phyloP scores from a whole-genome alignment of 495 filamentous ascomycete species.

The Neurospora sp. region DNA sequence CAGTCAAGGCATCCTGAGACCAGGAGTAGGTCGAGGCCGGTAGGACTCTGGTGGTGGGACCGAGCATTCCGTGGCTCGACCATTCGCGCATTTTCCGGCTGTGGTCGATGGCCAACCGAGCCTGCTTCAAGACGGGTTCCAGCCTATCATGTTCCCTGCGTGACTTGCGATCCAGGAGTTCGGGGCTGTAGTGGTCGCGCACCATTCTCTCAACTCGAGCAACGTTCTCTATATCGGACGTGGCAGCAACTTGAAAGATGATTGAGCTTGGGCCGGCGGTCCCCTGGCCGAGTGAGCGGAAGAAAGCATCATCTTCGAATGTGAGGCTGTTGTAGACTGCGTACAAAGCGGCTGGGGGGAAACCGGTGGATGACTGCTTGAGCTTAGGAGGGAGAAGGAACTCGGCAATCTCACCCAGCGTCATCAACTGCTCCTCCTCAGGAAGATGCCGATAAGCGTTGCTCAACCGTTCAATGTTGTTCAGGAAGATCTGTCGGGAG shows the following conservation, averaged over 20 bases:
- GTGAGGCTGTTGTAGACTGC: conserved; percentile 56
- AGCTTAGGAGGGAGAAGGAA: conserved; percentile 34
- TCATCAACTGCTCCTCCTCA: conserved; percentile 43
- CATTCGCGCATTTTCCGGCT: conserved; percentile 55
- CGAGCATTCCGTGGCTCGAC: conserved; percentile 44
- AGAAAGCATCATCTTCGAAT: conserved; percentile 44
- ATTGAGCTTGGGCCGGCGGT: conserved; percentile 26
- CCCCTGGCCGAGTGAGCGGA: conserved; percentile 24
- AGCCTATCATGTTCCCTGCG: not conserved
- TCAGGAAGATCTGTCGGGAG: conserved; percentile 41
- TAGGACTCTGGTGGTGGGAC: conserved; percentile 22
- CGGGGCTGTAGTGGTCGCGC: conserved; percentile 20
- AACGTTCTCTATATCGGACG: conserved; percentile 17
- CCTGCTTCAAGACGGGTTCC: conserved; percentile 45
- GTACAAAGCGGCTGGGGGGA: conserved; percentile 47
- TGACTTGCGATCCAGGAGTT: not conserved
- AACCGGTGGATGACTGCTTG: conserved; percentile 34
- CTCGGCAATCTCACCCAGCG: conserved; percentile 54
- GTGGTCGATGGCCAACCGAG: conserved; percentile 51
- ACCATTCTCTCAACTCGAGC: conserved; percentile 19
- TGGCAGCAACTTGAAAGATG: conserved; percentile 27
- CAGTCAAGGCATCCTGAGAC: conserved; percentile 40
- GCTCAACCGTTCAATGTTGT: conserved; percentile 42
- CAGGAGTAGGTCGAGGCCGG: conserved; percentile 17
- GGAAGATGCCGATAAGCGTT: conserved; percentile 21